phyloP scores from a whole-genome alignment of 2,329 filamentous ascomycete genomes.

The Penicillium polonicum region DNA sequence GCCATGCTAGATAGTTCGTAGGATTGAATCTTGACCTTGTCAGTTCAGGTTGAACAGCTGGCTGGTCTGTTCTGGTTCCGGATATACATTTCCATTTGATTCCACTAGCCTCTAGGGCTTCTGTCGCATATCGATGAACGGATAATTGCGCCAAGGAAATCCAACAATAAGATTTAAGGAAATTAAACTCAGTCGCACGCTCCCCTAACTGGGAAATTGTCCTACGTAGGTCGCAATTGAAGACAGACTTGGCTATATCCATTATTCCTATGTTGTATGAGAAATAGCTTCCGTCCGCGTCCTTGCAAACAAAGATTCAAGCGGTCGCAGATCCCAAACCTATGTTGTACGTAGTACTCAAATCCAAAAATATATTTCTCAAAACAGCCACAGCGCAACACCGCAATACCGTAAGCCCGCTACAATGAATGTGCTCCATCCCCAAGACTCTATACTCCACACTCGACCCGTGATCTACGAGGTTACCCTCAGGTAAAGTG shows the following conservation, averaged over 20 bases:
- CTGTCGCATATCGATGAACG: background rate
- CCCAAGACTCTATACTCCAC: background rate
- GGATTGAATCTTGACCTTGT: background rate
- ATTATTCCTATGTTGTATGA: no score
- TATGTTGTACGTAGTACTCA: no score
- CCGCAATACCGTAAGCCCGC: background rate
- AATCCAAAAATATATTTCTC: background rate
- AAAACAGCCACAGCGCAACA: background rate
- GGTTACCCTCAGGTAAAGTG: constrained; percentile 3
- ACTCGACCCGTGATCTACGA: constrained; percentile 7
- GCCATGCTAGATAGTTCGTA: background rate
- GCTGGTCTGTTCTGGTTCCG: background rate
- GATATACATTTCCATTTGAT: background rate
- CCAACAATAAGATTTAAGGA: background rate
- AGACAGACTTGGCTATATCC: background rate
- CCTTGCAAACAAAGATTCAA: background rate
- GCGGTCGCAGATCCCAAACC: background rate
- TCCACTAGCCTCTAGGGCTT: background rate
- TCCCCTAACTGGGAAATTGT: background rate
- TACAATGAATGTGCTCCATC: background rate
- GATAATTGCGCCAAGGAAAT: background rate
- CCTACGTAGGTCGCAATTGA: background rate
- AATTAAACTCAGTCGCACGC: background rate
- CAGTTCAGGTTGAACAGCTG: background rate
- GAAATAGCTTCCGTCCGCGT: background rate